Evolutionary conservation across 768 basidiomycete genomes (phyloP), one percentile per base, ranked within the genome.

Genomic region (Lentinula edodes): DNA sequence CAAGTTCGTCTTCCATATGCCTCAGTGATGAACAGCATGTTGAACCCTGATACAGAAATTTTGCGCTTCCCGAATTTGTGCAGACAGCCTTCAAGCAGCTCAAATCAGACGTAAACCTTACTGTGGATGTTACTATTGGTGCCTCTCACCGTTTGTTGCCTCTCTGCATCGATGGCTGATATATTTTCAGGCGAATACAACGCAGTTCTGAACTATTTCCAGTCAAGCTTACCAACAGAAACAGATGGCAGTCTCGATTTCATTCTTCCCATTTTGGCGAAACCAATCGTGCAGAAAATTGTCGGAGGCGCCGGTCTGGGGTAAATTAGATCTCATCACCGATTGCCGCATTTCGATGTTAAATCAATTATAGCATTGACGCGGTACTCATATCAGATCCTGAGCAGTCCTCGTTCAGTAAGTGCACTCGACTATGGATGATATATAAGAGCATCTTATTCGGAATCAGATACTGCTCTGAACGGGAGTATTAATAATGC

Each of bases 221-320:
- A 91, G 66, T 66, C 67, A 32, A 70, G 69, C 46, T 78, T 91
- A 16, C 79, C 83, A 1, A 86, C 83, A 16, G 67, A 72, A 28
- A 90, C 89, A 0, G 89, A 90, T 67, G 68, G 78, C 16, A 84
- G 77, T 48, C 74, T 91, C 60, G 76, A 87, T 63, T 70, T 87
- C 39, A 83, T 91, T 57, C 75, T 91, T 6, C 89, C 88, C 6
- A 67, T 88, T 45, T 80, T 91, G 61, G 89, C 89, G 0, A 77
- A 83, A 57, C 89, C 89, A 4, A 89, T 91, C 60, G 89, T 91
- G 5, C 87, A 90, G 69, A 83, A 82, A 63, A 80, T 91, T 60
- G 86, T 91, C 45, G 76, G 79, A 5, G 83, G 76, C 16, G 81
- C 86, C 16, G 69, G 75, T 7, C 70, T 90, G 53, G 80, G 83